These are phyloP conservation scores for Trichophyton verrucosum DNA, from an alignment of 2,329 filamentous ascomycete species.

Conservation along the genomic window DNA sequence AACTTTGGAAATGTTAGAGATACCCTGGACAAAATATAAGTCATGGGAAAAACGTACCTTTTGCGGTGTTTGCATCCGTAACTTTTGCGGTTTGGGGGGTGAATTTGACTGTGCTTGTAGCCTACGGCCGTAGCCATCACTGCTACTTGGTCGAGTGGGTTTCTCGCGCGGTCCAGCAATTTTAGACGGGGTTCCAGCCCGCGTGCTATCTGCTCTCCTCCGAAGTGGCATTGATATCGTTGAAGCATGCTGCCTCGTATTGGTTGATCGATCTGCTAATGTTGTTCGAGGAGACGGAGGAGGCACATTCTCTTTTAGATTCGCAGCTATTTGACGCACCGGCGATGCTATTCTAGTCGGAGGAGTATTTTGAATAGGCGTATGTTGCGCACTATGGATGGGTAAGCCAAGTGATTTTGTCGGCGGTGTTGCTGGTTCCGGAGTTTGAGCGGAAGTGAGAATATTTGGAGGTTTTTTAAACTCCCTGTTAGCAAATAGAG, in stretches of 20 bases:
- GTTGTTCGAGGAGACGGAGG: conserved; percentile 25
- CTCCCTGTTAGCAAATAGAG: conserved; percentile 22
- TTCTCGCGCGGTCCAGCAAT: neutral
- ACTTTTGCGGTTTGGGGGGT: conserved; percentile 58
- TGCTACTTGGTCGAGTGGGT: neutral
- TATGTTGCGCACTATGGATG: neutral
- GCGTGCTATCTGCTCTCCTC: conserved; percentile 31
- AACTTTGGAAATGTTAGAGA: conserved; percentile 26
- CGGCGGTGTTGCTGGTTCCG: conserved; percentile 9
- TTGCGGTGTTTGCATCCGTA: conserved; percentile 52
- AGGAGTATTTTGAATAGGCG: conserved; percentile 9
- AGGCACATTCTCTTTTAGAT: conserved; percentile 28
- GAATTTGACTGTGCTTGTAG: conserved; percentile 46
- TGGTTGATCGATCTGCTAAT: conserved; percentile 23
- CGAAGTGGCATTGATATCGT: conserved; percentile 25
- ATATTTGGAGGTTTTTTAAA: conserved; percentile 29
- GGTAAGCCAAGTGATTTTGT: neutral
- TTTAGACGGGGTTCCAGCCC: neutral
- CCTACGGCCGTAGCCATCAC: conserved; percentile 12
- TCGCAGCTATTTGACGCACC: conserved; percentile 6
- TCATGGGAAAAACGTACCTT: conserved; percentile 29
- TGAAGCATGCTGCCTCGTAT: conserved; percentile 23
- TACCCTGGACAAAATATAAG: conserved; percentile 5
- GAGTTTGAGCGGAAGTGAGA: conserved; percentile 18
- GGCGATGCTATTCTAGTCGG: conserved; percentile 22